Percentiles rank a stretch among this genome's conserved stretches.
Conservation (phyloP, 2,329 filamentous ascomycete species). For the Karstenula rhodostoma region DNA sequence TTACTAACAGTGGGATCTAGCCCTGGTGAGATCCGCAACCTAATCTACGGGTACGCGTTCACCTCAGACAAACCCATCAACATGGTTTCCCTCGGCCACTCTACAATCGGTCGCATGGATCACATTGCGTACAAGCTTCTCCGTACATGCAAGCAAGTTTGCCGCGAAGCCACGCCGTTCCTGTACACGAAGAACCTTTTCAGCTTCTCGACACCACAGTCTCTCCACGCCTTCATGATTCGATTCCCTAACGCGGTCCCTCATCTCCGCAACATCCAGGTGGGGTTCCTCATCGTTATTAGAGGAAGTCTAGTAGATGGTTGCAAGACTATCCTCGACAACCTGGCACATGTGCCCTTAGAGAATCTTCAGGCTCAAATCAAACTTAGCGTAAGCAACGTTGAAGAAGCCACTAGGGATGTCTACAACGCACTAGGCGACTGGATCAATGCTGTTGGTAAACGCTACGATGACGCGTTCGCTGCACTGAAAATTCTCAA, state of each 20-base stretch:
- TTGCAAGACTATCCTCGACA: neutral
- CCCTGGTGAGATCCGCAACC: neutral
- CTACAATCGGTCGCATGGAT: neutral
- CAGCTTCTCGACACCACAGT: neutral
- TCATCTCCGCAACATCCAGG: neutral
- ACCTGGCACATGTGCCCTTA: neutral
- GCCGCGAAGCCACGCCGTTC: neutral
- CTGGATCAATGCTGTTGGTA: neutral
- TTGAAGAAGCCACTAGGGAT: neutral
- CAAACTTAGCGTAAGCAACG: neutral
- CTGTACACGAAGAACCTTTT: neutral
- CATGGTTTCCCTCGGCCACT: neutral
- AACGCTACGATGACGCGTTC: neutral
- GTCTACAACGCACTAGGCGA: neutral
- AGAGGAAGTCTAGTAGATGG: no score
- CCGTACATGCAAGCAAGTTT: neutral
- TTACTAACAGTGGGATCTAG: neutral
- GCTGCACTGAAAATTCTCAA: neutral
- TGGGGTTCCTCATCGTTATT: neutral
- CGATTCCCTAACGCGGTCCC: neutral
- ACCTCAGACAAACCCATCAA: neutral
- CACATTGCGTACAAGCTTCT: neutral
- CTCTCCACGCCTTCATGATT: neutral
- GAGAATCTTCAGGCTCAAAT: neutral
- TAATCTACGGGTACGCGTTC: conserved; percentile 4